Evolutionary conservation across 164 flowering plant genomes (phyloP), one percentile per base, ranked within the genome.

Genomic region (Platanus orientalis): DNA sequence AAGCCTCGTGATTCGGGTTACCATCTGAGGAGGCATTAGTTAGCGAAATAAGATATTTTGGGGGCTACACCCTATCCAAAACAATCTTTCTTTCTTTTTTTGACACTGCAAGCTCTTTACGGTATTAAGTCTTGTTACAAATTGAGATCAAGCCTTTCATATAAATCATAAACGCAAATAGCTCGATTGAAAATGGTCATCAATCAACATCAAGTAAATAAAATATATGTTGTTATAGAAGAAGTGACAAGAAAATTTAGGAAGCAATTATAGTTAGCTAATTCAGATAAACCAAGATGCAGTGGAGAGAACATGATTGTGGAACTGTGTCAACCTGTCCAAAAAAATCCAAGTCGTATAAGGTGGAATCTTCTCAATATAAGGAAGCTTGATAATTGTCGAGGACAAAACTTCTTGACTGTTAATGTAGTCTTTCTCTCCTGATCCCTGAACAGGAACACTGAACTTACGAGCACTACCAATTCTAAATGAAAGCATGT

Each of bases 301-400:
- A 36, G 9, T 14, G 12, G n/a, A n/a, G n/a, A 24, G 17, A 30
- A 32, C 19, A 50, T 21, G 23, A 59, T 19, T 10, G 20, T 6
- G 28, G 40, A 60, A 45, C 26, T 17, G 26, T 19, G 44, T 32
- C 72, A 49, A 88, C 98, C 77, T 87, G 74, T 86, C 90, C 78
- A 93, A 75, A 76, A 88, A 92, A 32, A 92, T 87, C 98, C 98
- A 92, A 24, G 93, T 83, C 24, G 96, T 90, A 71, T 88, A 92
- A n/a, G 93, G 87, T 48, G 96, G 93, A 58, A 90, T 81, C 65
- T 75, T 92, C 65, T 87, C 89, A 69, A 80, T 30, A 73, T 40
- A 65, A 29, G 92, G 90, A 79, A 92, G 90, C 73, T 77, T 86
- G 66, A 71, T 74, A 63, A 71, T 72, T 42, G 69, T 57, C 28